A percentile compares a stretch with the other conserved stretches of the same genome.
Evolutionary conservation across 73 alveolate genomes (phyloP).

Genomic region (Symbiodinium pilosum): DNA sequence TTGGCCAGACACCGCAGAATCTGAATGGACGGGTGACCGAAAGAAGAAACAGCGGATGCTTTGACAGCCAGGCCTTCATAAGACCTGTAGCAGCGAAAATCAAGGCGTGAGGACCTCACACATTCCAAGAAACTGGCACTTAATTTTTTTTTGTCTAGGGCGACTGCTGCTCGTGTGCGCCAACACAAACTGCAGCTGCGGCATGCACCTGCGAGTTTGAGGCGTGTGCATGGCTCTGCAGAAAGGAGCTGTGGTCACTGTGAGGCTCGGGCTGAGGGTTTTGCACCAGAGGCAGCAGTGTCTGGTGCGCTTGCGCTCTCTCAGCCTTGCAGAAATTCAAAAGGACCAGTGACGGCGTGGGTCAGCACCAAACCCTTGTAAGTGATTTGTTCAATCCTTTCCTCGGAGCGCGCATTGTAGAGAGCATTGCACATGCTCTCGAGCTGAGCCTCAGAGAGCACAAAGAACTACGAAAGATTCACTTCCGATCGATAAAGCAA

Average conservation of each 20-base stretch:
- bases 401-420: conserved; percentile 89
- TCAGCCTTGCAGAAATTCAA: conserved; percentile 57
- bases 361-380: too few relatives aligned
- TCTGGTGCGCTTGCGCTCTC: conserved; percentile 83
- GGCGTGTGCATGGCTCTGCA: neutral
- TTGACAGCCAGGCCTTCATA: conserved; percentile 22
- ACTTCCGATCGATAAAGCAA: too few relatives aligned
- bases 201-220: conserved; percentile 45
- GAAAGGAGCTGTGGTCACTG: too few relatives aligned
- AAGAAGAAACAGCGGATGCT: too few relatives aligned
- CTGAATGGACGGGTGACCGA: too few relatives aligned
- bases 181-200: conserved; percentile 76
- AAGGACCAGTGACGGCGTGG: too few relatives aligned
- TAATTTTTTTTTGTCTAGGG: neutral
- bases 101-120: conserved; percentile 77
- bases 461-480: neutral
- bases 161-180: conserved; percentile 75
- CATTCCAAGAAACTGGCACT: neutral
- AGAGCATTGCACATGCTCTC: conserved; percentile 83
- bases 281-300: conserved; percentile 61
- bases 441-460: conserved; percentile 37
- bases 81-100: conserved; percentile 81
- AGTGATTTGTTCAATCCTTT: too few relatives aligned
- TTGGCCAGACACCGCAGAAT: too few relatives aligned
- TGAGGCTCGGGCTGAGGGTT: conserved; percentile 41